Conservation (phyloP, 23 red algal genomes). For the Porphyridium purpureum region DNA sequence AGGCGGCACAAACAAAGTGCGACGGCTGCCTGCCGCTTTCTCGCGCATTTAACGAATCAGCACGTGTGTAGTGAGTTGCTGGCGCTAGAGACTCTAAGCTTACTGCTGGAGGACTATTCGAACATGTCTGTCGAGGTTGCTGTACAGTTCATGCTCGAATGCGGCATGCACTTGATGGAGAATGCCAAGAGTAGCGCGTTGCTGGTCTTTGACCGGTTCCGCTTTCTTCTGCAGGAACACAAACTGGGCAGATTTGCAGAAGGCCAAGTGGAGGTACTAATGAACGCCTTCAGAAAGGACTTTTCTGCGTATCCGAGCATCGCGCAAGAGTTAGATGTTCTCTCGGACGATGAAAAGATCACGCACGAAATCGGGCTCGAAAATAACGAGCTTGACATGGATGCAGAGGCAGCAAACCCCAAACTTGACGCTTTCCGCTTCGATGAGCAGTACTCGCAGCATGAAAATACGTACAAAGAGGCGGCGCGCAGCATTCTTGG, state of each 20-base stretch:
- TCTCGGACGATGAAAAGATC: constrained; percentile 61
- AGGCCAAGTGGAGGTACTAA: constrained; percentile 43
- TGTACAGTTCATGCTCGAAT: constrained; percentile 38
- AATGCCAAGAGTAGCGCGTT: constrained; percentile 15
- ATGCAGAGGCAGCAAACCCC: too few relatives aligned
- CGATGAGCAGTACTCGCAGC: constrained; percentile 52
- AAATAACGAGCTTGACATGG: constrained; percentile 31
- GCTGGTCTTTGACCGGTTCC: constrained; percentile 26
- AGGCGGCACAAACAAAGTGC: constrained; percentile 3
- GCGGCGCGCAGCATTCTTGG: constrained; percentile 14
- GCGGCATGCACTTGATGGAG: constrained; percentile 22
- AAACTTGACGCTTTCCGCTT: constrained; percentile 55
- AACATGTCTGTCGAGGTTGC: constrained; percentile 67
- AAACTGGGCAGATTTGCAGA: constrained; percentile 22
- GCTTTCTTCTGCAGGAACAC: constrained; percentile 50
- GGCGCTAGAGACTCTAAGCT: constrained; percentile 37
- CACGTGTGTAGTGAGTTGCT: constrained; percentile 43
- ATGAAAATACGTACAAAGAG: constrained; percentile 42
- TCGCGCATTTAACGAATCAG: constrained; percentile 57
- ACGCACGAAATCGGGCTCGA: constrained; percentile 43
- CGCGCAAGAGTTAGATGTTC: constrained; percentile 35
- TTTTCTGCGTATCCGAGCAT: constrained; percentile 19
- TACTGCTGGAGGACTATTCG: constrained; percentile 25
- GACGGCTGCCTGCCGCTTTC: constrained; percentile 28
- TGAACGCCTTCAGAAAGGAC: constrained; percentile 26